These are phyloP conservation scores for Boletus rubroflammeus DNA, from an alignment of 768 basidiomycete genomes.

Conservation along the genomic window DNA sequence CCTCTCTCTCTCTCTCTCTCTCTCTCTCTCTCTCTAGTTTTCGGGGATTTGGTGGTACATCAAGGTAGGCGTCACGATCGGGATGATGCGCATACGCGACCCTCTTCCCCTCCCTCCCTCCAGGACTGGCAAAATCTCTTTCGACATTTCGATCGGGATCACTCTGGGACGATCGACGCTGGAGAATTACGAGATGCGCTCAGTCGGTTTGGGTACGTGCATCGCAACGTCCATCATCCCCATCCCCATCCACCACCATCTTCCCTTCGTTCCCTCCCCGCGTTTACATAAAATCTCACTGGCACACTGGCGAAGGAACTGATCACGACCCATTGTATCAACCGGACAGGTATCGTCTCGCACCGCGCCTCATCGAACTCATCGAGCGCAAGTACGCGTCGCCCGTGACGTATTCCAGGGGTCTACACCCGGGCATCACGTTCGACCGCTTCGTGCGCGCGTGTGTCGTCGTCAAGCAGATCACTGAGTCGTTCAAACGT, in stretches of 20 bases:
- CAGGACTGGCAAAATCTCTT: constrained; percentile 85
- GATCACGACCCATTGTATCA: not conserved
- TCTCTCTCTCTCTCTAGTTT: constrained; percentile 48
- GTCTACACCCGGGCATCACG: constrained; percentile 56
- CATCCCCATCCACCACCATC: not conserved
- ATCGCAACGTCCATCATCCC: not conserved
- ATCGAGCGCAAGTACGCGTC: constrained; percentile 75
- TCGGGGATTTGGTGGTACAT: constrained; percentile 79
- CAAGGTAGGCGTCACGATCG: constrained; percentile 38
- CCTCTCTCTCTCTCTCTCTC: not conserved
- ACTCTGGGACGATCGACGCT: constrained; percentile 73
- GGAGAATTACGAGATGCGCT: constrained; percentile 67
- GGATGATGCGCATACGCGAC: not conserved
- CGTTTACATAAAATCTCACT: too few relatives aligned
- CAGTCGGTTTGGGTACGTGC: constrained; percentile 61
- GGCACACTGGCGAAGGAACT: not conserved
- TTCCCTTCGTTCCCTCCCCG: not conserved
- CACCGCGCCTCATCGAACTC: constrained; percentile 59
- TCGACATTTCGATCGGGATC: constrained; percentile 80
- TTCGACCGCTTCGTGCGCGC: constrained; percentile 88
- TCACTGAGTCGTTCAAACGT: constrained; percentile 65
- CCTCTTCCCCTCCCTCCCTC: not conserved
- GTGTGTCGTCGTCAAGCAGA: constrained; percentile 77
- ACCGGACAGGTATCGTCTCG: constrained; percentile 54
- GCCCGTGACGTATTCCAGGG: constrained; percentile 31